Evolutionary conservation across 2,329 filamentous ascomycete species (phyloP).

Genomic region (Hymenotorrendiella dingleyae): DNA sequence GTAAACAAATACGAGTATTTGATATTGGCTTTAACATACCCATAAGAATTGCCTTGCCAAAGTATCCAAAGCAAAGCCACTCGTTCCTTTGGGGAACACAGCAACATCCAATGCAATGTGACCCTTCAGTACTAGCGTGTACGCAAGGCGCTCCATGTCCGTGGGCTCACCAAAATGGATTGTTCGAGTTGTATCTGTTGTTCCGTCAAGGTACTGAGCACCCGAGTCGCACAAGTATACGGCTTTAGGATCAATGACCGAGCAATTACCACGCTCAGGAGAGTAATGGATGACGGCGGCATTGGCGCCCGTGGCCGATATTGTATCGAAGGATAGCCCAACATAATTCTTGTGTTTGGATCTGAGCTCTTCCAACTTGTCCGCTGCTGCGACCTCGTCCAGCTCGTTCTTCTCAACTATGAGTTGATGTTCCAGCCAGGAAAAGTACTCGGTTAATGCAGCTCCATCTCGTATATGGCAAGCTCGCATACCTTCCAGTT

Average conservation of each 20-base stretch:
- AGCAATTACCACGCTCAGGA: constrained; percentile 75
- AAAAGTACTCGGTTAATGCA: constrained; percentile 86
- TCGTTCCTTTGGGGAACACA: constrained; percentile 91
- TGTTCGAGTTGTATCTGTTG: constrained; percentile 91
- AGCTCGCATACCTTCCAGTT: constrained; percentile 85
- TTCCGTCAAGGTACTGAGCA: constrained; percentile 92
- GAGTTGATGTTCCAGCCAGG: constrained; percentile 91
- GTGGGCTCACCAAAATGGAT: constrained; percentile 85
- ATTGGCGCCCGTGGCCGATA: constrained; percentile 79
- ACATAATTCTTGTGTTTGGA: constrained; percentile 68
- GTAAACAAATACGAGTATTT: no score
- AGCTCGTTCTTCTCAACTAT: constrained; percentile 64
- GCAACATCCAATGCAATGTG: constrained; percentile 83
- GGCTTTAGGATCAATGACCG: constrained; percentile 73
- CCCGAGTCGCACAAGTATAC: constrained; percentile 97
- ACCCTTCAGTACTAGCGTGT: constrained; percentile 91
- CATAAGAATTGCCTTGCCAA: constrained; percentile 88
- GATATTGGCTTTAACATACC: constrained; percentile 43
- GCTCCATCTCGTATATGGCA: constrained; percentile 93
- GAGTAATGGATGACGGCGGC: constrained; percentile 96
- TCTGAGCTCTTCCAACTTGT: constrained; percentile 77
- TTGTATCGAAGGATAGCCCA: constrained; percentile 90
- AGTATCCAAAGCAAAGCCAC: constrained; percentile 82
- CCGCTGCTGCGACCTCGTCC: constrained; percentile 86
- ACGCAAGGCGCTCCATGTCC: constrained; percentile 77